These are phyloP conservation scores for Tetracladium maxilliforme DNA, from an alignment of 2,329 filamentous ascomycete genomes.

Conservation along the genomic window DNA sequence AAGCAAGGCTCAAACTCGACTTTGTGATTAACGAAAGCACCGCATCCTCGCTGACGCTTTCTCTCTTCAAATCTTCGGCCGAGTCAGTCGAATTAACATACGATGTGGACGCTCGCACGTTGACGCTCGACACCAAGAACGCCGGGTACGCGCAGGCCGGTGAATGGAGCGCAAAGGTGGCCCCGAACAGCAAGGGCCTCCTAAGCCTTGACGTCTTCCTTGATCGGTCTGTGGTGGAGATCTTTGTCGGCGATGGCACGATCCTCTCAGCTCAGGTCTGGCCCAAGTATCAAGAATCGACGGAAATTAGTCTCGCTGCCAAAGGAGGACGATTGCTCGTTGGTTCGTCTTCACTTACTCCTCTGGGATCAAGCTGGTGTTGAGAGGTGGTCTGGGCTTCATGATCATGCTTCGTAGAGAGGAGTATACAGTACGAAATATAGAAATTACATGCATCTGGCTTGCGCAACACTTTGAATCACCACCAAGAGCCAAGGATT, in stretches of 20 bases:
- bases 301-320: slow-evolving; percentile 8
- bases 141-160: slow-evolving; percentile 14
- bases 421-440: too few relatives aligned
- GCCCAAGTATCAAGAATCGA: slow-evolving; percentile 12
- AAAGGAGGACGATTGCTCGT: slow-evolving; percentile 2
- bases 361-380: slow-evolving; percentile 2
- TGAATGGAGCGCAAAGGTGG: slow-evolving; percentile 11
- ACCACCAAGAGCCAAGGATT: too few relatives aligned
- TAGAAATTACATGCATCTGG: too few relatives aligned
- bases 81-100: slow-evolving; percentile 12
- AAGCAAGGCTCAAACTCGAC: slow-evolving; percentile 10
- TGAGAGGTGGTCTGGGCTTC: too few relatives aligned
- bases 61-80: slow-evolving; percentile 10
- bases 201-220: slow-evolving; percentile 14
- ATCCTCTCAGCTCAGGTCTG: slow-evolving; percentile 12
- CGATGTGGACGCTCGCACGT: slow-evolving; percentile 6
- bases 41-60: slow-evolving; percentile 11
- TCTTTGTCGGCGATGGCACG: slow-evolving; percentile 14
- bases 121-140: slow-evolving; percentile 14
- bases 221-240: slow-evolving; percentile 13
- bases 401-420: too few relatives aligned
- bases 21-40: slow-evolving; percentile 10
- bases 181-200: slow-evolving; percentile 4
- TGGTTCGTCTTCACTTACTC: slow-evolving; percentile 2
- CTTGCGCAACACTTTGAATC: too few relatives aligned